Conservation (phyloP, 2,329 filamentous ascomycete genomes). For the Fusarium tanahbumbuense region DNA sequence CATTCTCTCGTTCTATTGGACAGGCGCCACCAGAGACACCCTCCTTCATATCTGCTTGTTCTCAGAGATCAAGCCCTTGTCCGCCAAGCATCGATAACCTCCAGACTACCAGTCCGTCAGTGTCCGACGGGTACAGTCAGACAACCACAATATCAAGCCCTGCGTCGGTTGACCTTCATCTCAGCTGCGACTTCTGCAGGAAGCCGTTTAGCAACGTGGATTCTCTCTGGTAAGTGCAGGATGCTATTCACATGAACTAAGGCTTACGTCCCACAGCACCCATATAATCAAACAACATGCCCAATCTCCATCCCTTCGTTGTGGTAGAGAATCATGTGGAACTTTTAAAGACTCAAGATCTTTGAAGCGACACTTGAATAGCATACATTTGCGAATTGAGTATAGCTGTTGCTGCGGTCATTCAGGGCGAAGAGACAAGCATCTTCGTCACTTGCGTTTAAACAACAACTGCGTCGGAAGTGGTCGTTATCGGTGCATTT, state of each 20-base stretch:
- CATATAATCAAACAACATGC: neutral
- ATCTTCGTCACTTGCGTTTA: neutral
- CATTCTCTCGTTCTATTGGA: neutral
- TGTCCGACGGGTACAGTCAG: accelerated
- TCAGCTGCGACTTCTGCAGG: neutral
- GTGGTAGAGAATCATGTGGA: neutral
- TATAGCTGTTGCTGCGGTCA: neutral
- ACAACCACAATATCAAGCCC: neutral
- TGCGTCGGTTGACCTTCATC: accelerated
- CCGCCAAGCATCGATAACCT: accelerated
- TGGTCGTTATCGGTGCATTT: accelerated
- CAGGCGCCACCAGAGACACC: accelerated
- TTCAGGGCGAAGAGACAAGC: neutral
- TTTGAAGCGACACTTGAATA: neutral
- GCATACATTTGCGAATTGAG: neutral
- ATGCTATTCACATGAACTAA: accelerated
- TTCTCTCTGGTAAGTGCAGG: neutral
- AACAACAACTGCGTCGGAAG: neutral
- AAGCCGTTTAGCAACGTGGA: neutral
- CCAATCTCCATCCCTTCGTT: accelerated
- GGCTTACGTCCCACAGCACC: neutral
- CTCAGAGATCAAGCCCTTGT: accelerated
- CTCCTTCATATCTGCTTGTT: accelerated
- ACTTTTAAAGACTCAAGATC: neutral
- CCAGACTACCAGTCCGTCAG: accelerated